Conservation (phyloP, 352 stramenopile genomes). For the Saprolegnia diclina region DNA sequence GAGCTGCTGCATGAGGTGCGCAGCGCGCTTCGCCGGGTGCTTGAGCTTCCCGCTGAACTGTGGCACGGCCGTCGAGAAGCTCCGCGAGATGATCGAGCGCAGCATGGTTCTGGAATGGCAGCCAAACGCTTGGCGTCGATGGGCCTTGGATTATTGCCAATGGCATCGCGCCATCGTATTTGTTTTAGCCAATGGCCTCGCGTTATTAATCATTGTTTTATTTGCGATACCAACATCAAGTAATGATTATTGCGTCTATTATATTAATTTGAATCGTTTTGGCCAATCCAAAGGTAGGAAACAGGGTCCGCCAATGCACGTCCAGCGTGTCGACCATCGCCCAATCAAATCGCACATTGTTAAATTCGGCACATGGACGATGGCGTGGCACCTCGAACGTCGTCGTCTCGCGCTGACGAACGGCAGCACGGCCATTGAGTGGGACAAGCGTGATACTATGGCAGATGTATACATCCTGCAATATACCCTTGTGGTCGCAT, state of each 20-base stretch:
- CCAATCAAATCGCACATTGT: too few species aligned
- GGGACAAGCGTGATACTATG: too few species aligned
- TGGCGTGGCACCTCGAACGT: too few species aligned
- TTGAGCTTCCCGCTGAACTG: conserved; percentile 17
- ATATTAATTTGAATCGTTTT: background rate
- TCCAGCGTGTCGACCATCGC: too few species aligned
- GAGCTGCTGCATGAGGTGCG: conserved; percentile 60
- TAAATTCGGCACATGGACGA: too few species aligned
- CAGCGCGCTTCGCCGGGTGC: conserved; percentile 32
- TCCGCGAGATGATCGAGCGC: conserved; percentile 1
- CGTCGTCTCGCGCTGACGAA: too few species aligned
- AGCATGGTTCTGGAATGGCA: conserved; percentile 17
- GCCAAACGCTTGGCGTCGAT: background rate
- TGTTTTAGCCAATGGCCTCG: background rate
- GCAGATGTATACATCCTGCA: too few species aligned
- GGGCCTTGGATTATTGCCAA: conserved; percentile 8
- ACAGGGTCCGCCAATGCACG: too few species aligned
- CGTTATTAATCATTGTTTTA: conserved; percentile 3
- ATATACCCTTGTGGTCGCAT: too few species aligned
- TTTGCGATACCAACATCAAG: background rate
- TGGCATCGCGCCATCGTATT: background rate
- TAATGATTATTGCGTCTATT: background rate
- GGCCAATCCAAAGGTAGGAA: too few species aligned
- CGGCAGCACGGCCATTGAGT: too few species aligned
- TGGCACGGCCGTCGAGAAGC: conserved; percentile 7